A percentile compares a stretch with the other conserved stretches of the same genome.
phyloP scores from a whole-genome alignment of 2,329 filamentous ascomycete genomes.

The Fusarium sublunatum region DNA sequence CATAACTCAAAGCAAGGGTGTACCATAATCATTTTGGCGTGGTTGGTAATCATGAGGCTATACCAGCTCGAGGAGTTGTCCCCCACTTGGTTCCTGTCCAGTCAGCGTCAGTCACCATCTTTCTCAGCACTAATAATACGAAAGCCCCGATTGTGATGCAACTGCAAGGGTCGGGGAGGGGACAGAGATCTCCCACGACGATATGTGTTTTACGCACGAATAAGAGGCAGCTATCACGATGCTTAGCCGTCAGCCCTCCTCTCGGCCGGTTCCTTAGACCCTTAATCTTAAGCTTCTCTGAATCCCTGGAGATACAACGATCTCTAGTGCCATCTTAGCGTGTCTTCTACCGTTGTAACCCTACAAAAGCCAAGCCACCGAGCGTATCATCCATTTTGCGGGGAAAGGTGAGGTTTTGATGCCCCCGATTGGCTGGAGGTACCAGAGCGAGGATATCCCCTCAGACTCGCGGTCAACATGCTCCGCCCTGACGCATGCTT shows the following conservation, averaged over 20 bases:
- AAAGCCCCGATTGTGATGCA: not conserved
- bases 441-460: constrained; percentile 60
- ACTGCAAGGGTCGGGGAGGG: not conserved
- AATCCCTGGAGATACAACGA: constrained; percentile 55
- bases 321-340: constrained; percentile 56
- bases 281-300: constrained; percentile 5
- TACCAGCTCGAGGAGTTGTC: constrained; percentile 7
- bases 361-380: constrained; percentile 59
- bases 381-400: constrained; percentile 52
- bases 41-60: constrained; percentile 31
- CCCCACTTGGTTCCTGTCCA: constrained; percentile 19
- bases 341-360: constrained; percentile 59
- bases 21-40: constrained; percentile 13
- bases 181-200: not conserved
- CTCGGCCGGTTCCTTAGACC: not conserved
- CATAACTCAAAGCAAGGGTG: not conserved
- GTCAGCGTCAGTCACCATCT: constrained; percentile 29
- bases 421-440: constrained; percentile 56
- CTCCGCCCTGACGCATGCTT: not conserved
- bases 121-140: constrained; percentile 20
- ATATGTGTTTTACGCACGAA: constrained; percentile 42
- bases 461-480: constrained; percentile 51
- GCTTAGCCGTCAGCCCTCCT: constrained; percentile 49
- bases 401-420: constrained; percentile 59
- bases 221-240: constrained; percentile 53